phyloP scores from a whole-genome alignment of 2,329 filamentous ascomycete genomes.

The Hypoxylon sp. region DNA sequence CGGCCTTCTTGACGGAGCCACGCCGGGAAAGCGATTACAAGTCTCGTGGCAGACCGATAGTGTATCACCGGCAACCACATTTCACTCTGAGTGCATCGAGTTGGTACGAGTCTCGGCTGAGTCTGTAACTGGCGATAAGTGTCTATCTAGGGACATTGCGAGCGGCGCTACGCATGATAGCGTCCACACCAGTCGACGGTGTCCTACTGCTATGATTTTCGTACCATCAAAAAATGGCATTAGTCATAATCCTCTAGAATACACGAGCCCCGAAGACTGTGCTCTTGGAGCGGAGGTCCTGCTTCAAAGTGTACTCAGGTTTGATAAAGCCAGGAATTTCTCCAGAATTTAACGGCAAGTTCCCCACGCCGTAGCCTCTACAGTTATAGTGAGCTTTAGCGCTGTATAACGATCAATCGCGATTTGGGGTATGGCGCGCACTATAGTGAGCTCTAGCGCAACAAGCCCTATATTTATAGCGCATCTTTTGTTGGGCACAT shows the following conservation, averaged over 20 bases:
- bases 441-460: too few relatives aligned
- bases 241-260: constrained; percentile 8
- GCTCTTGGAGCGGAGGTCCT: background rate
- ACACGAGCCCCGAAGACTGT: background rate
- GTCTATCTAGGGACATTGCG: background rate
- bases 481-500: too few relatives aligned
- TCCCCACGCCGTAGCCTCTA: too few relatives aligned
- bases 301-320: background rate
- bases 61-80: background rate
- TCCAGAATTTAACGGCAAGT: background rate
- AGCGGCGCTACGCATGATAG: constrained; percentile 6
- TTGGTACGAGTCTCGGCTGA: background rate
- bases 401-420: too few relatives aligned
- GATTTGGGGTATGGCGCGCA: too few relatives aligned
- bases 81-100: background rate
- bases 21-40: background rate
- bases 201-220: background rate
- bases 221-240: constrained; percentile 6
- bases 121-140: background rate
- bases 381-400: too few relatives aligned
- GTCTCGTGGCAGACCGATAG: background rate
- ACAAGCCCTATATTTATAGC: too few relatives aligned
- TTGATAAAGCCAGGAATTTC: background rate
- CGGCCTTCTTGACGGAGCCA: background rate
- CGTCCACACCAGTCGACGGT: background rate